phyloP scores from a whole-genome alignment of 78 protist genomes.

The Planoprotostelium fungivorum region DNA sequence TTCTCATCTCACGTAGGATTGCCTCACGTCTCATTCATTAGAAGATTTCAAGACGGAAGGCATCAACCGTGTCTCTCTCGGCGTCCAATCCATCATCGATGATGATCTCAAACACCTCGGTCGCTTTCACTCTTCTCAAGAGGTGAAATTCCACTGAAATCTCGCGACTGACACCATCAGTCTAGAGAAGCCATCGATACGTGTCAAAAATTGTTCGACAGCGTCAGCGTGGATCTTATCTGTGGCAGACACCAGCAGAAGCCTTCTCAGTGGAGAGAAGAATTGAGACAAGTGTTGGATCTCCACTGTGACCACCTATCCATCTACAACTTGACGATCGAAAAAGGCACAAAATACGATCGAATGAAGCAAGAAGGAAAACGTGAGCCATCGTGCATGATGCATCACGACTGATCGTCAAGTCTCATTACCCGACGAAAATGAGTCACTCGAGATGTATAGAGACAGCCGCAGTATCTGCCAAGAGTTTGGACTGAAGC shows the following conservation, averaged over 20 bases:
- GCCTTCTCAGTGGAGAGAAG: constrained; percentile 19
- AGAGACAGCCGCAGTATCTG: constrained; percentile 4
- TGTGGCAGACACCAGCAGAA: constrained; percentile 36
- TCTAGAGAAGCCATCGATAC: constrained; percentile 10
- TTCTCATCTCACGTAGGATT: neutral
- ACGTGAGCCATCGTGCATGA: neutral
- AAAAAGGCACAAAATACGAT: constrained; percentile 44
- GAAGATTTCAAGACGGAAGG: constrained; percentile 30
- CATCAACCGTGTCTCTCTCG: constrained; percentile 48
- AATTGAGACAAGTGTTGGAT: constrained; percentile 15
- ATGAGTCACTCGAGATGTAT: constrained; percentile 11
- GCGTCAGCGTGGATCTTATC: constrained; percentile 45
- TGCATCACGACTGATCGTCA: neutral
- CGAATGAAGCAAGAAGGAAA: constrained; percentile 1
- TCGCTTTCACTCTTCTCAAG: neutral
- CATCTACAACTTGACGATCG: constrained; percentile 28
- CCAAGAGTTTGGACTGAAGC: neutral
- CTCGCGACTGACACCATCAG: too few species aligned
- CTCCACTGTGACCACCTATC: constrained; percentile 12
- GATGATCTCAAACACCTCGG: neutral
- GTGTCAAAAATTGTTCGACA: constrained; percentile 12
- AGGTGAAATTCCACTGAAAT: neutral
- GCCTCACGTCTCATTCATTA: neutral
- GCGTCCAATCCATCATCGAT: constrained; percentile 20
- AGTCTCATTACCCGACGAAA: constrained; percentile 20